These are phyloP conservation scores for Eimeria tenella DNA, from an alignment of 169 alveolate genomes.

Conservation along the genomic window DNA sequence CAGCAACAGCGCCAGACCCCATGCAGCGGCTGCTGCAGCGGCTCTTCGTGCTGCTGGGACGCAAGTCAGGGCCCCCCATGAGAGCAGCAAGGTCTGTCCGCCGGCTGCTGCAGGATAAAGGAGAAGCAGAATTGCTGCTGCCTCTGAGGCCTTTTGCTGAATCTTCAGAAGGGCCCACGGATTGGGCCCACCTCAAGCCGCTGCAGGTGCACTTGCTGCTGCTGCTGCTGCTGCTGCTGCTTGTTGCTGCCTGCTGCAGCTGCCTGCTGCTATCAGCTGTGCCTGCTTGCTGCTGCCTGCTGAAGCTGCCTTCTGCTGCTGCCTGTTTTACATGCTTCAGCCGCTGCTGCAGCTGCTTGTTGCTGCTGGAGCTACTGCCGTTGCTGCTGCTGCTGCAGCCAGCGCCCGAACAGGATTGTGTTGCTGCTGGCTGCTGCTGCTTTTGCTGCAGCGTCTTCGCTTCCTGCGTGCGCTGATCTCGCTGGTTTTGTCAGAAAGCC, in stretches of 20 bases:
- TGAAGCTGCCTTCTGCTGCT: too few species aligned
- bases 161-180: not conserved
- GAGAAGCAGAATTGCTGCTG: not conserved
- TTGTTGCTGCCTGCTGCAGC: too few species aligned
- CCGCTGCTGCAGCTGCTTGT: not conserved
- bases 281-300: too few species aligned
- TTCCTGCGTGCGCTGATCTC: slow-evolving; percentile 24
- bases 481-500: slow-evolving; percentile 51
- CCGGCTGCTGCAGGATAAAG: slow-evolving; percentile 23
- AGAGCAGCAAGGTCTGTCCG: not conserved
- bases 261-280: too few species aligned
- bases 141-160: slow-evolving; percentile 15
- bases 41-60: not conserved
- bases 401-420: not conserved
- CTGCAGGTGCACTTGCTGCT: not conserved
- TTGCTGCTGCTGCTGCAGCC: not conserved
- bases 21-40: slow-evolving; percentile 26
- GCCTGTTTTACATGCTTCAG: too few species aligned
- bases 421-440: not conserved
- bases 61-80: not conserved
- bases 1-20: not conserved
- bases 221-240: not conserved
- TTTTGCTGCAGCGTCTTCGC: slow-evolving; percentile 26
- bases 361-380: not conserved
- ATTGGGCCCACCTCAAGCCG: slow-evolving; percentile 12